Evolutionary conservation across 129 eudicot genomes (phyloP), one percentile per base, ranked within the genome.

Genomic region (Oenanthe sinensis): DNA sequence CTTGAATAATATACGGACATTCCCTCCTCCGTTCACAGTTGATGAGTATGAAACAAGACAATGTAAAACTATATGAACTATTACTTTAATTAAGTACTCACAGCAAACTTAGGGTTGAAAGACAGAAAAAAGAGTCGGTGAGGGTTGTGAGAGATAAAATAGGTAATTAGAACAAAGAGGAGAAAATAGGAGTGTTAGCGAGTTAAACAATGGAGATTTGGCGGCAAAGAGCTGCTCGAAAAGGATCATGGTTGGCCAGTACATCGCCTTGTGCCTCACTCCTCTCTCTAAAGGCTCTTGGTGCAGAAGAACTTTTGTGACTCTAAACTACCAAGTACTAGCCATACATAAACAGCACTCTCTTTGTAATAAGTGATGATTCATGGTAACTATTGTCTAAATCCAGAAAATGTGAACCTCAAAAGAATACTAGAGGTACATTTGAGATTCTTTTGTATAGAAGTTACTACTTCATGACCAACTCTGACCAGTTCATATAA

Each of bases 201-300:
- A 33, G 20, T 4, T 69, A 20, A 44, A 69, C 74, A 36, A 30
- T 69, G 44, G 74, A 69, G 74, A 40, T 71, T 36, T 8, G 50
- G 26, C 75, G 13, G 48, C 75, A 71, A 71, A 40, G 75, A 71
- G 75, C 13, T 71, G 16, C 75, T 71, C 22, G 75, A 71, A 71
- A 14, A 71, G 48, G 75, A 9, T 39, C 44, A 71, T 71, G 49
- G 48, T 71, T 33, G 49, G 45, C 75, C 42, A 37, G 24, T 71
- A 71, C 75, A 71, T 37, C 75, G 24, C 12, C 47, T 33, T 71
- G 75, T 39, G 75, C 75, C 75, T 40, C 24, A 30, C 73, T 30
- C 73, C 73, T 28, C 28, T 68, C 73, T 68, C 73, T 68, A 28
- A 68, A 42, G 42, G 73, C 20, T 68, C 75, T 37, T 70, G n/a